phyloP scores from a whole-genome alignment of 2,329 filamentous ascomycete genomes.

The Aspergillus caelatus region DNA sequence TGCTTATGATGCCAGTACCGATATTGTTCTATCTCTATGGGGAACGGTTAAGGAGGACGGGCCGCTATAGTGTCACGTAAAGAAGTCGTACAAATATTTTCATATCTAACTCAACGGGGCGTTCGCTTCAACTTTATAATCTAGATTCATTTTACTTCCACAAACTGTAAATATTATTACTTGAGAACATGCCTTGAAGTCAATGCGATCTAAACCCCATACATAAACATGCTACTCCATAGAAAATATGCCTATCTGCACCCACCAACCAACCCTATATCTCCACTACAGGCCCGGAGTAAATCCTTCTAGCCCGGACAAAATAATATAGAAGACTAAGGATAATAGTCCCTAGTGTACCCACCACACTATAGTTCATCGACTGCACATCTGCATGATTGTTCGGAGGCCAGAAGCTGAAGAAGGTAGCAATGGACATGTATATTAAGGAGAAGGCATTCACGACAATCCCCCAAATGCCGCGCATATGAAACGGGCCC shows the following conservation, averaged over 20 bases:
- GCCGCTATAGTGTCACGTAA: not conserved
- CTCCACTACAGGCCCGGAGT: not conserved
- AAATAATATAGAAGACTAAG: not conserved
- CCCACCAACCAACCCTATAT: not conserved
- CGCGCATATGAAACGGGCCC: constrained; percentile 32
- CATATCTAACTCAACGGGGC: not conserved
- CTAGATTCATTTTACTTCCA: not conserved
- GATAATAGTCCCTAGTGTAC: not conserved
- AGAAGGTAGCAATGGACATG: constrained; percentile 51
- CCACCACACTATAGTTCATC: not conserved
- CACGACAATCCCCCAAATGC: constrained; percentile 42
- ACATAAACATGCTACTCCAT: not conserved
- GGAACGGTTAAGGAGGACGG: not conserved
- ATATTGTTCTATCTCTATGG: not conserved
- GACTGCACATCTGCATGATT: not conserved
- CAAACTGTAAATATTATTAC: not conserved
- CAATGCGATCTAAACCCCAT: not conserved
- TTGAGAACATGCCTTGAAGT: no score
- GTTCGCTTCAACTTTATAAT: not conserved
- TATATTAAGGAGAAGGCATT: constrained; percentile 51
- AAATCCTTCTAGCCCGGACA: not conserved
- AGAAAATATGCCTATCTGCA: not conserved
- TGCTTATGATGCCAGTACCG: not conserved
- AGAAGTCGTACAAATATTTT: not conserved
- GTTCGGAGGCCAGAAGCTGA: constrained; percentile 52